Evolutionary conservation across 2,329 filamentous ascomycete species (phyloP).

Genomic region (Plenodomus tracheiphilus): DNA sequence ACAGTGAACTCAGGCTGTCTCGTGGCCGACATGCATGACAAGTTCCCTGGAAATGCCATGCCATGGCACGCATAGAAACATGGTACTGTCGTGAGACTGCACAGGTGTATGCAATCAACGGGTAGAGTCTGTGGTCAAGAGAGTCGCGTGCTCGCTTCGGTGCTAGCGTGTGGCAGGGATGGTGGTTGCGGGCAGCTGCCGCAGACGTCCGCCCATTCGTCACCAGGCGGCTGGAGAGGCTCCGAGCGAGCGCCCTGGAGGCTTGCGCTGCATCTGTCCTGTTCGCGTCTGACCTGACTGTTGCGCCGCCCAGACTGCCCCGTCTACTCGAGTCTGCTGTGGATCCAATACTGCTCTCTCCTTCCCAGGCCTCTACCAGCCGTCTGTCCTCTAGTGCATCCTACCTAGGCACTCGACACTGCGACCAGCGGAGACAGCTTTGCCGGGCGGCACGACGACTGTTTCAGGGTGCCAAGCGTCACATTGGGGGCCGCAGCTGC

Average conservation of each 20-base stretch:
- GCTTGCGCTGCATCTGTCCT: conserved; percentile 10
- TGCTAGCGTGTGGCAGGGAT: conserved; percentile 6
- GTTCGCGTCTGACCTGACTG: conserved; percentile 1
- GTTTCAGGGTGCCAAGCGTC: conserved; percentile 39
- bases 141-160: background rate
- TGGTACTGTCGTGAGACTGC: too few relatives aligned
- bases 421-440: conserved; percentile 4
- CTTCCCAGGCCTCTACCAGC: too few relatives aligned
- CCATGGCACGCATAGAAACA: too few relatives aligned
- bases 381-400: background rate
- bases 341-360: too few relatives aligned
- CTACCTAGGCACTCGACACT: background rate
- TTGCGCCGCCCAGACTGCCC: background rate
- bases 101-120: too few relatives aligned
- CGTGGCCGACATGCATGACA: too few relatives aligned
- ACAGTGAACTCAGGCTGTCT: too few relatives aligned
- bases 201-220: conserved; percentile 13
- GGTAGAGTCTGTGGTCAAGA: background rate
- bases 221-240: conserved; percentile 4
- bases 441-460: conserved; percentile 29
- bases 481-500: conserved; percentile 24
- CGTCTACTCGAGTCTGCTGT: conserved; percentile 1
- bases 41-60: too few relatives aligned
- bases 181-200: conserved; percentile 8
- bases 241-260: too few relatives aligned